A percentile compares a stretch with the other conserved stretches of the same genome.
These are phyloP conservation scores for Russula vinacea DNA, from an alignment of 768 basidiomycete species.

Conservation along the genomic window DNA sequence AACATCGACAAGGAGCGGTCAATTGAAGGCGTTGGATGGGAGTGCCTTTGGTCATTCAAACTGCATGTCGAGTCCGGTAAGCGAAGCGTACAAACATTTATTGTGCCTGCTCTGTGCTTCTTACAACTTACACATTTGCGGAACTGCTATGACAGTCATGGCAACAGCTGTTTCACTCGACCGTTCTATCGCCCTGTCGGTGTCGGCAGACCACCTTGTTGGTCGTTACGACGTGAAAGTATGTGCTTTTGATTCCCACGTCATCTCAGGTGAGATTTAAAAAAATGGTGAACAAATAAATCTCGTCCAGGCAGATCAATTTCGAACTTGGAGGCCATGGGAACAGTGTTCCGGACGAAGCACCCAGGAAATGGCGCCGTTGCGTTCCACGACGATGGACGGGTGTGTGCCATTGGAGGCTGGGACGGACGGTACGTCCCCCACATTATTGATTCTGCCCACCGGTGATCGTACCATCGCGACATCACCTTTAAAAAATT, in stretches of 20 bases:
- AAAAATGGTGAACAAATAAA: not conserved
- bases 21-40: conserved; percentile 74
- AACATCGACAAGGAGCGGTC: conserved; percentile 45
- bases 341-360: conserved; percentile 55
- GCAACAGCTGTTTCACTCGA: conserved; percentile 69
- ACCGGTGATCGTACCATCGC: not conserved
- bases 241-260: conserved; percentile 26
- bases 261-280: not conserved
- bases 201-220: conserved; percentile 81
- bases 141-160: conserved; percentile 57
- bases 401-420: conserved; percentile 82
- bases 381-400: conserved; percentile 70
- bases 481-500: not conserved
- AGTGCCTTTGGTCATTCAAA: conserved; percentile 60
- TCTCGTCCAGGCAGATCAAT: conserved; percentile 4
- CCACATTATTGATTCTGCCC: not conserved
- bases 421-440: conserved; percentile 87
- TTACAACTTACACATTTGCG: not conserved
- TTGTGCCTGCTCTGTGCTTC: not conserved
- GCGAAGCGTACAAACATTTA: conserved; percentile 29
- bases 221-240: conserved; percentile 62
- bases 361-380: conserved; percentile 77
- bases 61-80: conserved; percentile 71
- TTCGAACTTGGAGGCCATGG: conserved; percentile 27
- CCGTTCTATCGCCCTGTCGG: conserved; percentile 62